Conservation (phyloP, 2,329 filamentous ascomycete genomes). For the Aspergillus sergii region DNA sequence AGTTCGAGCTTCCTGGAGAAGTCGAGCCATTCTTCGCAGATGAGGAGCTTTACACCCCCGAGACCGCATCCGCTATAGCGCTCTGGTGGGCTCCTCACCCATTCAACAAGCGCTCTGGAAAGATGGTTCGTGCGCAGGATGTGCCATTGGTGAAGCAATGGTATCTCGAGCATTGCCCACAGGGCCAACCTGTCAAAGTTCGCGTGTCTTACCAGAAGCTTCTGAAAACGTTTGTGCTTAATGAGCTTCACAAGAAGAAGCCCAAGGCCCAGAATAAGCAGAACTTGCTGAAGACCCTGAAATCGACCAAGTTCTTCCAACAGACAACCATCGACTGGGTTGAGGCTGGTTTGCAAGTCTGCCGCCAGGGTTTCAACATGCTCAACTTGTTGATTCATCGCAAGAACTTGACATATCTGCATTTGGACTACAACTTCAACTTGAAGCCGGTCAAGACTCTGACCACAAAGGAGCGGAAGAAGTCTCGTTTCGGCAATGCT, state of each 20-base stretch:
- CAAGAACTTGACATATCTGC: slow-evolving; percentile 97
- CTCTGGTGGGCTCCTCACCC: slow-evolving; percentile 98
- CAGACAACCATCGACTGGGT: slow-evolving; percentile 99
- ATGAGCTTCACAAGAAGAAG: slow-evolving; percentile 93
- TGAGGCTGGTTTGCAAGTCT: slow-evolving; percentile 96
- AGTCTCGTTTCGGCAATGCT: slow-evolving; percentile 97
- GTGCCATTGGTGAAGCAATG: slow-evolving; percentile 97
- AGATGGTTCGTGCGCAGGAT: slow-evolving; percentile 96
- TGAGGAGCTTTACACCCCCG: slow-evolving; percentile 83
- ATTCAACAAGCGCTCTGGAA: slow-evolving; percentile 89
- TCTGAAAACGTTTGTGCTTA: slow-evolving; percentile 92
- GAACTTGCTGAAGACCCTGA: slow-evolving; percentile 83
- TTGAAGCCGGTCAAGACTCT: slow-evolving; percentile 97
- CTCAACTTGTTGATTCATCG: slow-evolving; percentile 95
- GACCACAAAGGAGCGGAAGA: slow-evolving; percentile 98
- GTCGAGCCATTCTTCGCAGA: slow-evolving; percentile 87
- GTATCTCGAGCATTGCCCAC: slow-evolving; percentile 94
- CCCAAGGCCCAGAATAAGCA: slow-evolving; percentile 96
- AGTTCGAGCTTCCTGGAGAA: slow-evolving; percentile 78
- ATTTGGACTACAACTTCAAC: slow-evolving; percentile 99
- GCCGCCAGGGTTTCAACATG: slow-evolving; percentile 99
- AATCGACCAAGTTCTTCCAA: slow-evolving; percentile 98
- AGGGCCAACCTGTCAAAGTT: slow-evolving; percentile 91
- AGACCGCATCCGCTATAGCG: slow-evolving; percentile 87
- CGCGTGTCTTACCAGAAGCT: slow-evolving; percentile 98